Evolutionary conservation across 2,329 filamentous ascomycete species (phyloP), one percentile per base, ranked within the genome.

Genomic region (Paracoccidioides lutzii): DNA sequence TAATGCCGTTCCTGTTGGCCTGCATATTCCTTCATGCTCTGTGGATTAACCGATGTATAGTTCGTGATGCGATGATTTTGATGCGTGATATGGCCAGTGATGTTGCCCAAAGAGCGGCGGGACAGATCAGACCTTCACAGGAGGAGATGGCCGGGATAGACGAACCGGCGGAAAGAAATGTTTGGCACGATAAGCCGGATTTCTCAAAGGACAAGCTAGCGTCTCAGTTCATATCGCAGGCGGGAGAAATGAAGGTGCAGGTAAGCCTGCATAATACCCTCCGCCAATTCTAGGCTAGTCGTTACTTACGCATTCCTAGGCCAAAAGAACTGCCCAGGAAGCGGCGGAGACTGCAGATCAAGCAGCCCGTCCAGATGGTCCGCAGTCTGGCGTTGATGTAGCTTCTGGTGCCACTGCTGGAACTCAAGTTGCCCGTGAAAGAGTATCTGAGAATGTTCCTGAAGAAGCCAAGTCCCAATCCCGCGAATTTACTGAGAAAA

Each of bases 61-160:
- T 95, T 62, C 87, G 80, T 59, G 93, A 98, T 76, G 85, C 87
- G 10, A 81, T 81, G 32, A 77, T 91, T 40, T 79, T 98, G 8
- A 70, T 95, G 43, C 88, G 90, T 40, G 91, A 97, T 66, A 93
- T 98, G 67, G 89, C 87, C 57, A 88, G 90, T 53, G 93, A 98
- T 72, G 88, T 87, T 32, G 90, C 93, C 9, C 79, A 80, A 60
- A 91, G 87, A 65, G 85, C 86, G 5, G 89, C 90, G 56, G 76
- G 77, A 64, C 81, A 76, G 63, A 79, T 96, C 52, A 86, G 86
- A 53, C 93, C 93, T 2, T 82, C 80, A 1, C 81, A 94, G 56
- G 87, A 95, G 0, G 76, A 85, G 59, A 78, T 97, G 22, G 68
- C 75, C 7, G 84, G 90, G 64, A 82, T 97, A 38, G 91, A 97